Evolutionary conservation across 257 asterid genomes (phyloP), one percentile per base, ranked within the genome.

Genomic region (Solanum habrochaites): DNA sequence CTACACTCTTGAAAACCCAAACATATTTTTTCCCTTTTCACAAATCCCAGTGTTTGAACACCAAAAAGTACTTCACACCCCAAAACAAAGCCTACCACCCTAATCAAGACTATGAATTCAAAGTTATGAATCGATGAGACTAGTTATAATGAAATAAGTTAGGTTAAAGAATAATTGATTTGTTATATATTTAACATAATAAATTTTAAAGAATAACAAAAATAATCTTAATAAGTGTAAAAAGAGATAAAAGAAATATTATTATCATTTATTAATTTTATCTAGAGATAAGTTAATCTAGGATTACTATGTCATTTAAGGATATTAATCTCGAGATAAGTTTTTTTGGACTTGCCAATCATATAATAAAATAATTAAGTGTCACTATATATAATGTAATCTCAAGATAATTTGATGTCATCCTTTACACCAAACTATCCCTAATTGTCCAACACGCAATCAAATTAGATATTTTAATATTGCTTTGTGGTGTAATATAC

Each of bases 31-130:
- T 14, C 87, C 81, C 25, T 82, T 86, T 88, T 86, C 49, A 16
- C 70, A 82, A 88, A 86, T 62, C 90, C 90, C 88, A 16, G 83
- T 37, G 86, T 73, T 88, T 88, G 85, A 74, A 70, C 49, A 60
- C 66, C 74, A 52, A 67, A 18, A 45, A 49, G 67, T 58, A 58
- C 37, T 80, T 27, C 85, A 80, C 27, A 31, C 0, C 60, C 67
- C 43, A 45, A 71, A 80, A 47, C 71, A 67, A 67, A 64, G 66
- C 56, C 20, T 49, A 87, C 37, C 16, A 66, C 6, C 52, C 45
- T n/a, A 83, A 83, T 49, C 56, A 23, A 42, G 39, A 39, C 64
- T 56, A 56, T 7, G 64, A 56, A 56, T 56, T 56, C 64, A 56
- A 56, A 56, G 64, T 56, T 18, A 56, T 56, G n/a, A 56, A 56